These are phyloP conservation scores for Trichoderma pleuroti DNA, from an alignment of 2,329 filamentous ascomycete genomes.

Conservation along the genomic window DNA sequence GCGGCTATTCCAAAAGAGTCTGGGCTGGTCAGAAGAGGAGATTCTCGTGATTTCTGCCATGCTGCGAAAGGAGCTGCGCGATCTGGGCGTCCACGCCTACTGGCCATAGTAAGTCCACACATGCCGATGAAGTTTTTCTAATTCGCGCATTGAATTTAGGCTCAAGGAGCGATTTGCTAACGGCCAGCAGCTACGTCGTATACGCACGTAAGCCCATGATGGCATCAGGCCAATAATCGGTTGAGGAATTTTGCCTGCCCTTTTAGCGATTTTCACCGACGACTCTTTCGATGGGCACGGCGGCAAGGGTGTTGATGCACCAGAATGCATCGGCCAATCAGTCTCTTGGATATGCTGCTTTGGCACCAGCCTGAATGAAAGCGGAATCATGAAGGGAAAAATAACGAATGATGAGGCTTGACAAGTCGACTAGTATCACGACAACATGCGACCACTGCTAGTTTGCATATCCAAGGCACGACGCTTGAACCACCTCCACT, in stretches of 20 bases:
- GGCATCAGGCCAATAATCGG: background rate
- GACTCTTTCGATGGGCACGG: background rate
- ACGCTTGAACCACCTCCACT: background rate
- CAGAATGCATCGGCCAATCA: background rate
- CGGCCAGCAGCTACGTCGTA: constrained; percentile 19
- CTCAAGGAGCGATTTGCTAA: constrained; percentile 13
- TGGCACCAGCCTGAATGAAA: background rate
- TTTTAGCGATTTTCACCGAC: background rate
- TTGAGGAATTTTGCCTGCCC: background rate
- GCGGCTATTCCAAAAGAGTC: constrained; percentile 31
- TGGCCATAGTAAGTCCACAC: constrained; percentile 31
- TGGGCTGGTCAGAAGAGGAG: constrained; percentile 31
- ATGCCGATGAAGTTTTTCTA: background rate
- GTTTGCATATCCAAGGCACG: background rate
- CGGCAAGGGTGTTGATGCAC: background rate
- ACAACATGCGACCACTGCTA: background rate
- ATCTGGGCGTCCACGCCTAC: constrained; percentile 32
- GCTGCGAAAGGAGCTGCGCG: constrained; percentile 30
- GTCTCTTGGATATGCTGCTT: background rate
- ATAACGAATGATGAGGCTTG: background rate
- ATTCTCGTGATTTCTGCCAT: constrained; percentile 28
- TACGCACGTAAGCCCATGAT: constrained; percentile 22
- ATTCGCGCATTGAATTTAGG: background rate
- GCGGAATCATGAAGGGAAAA: background rate
- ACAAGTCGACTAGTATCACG: background rate